Evolutionary conservation across 495 filamentous ascomycete species (phyloP).

Genomic region (Neurospora sublineolata): DNA sequence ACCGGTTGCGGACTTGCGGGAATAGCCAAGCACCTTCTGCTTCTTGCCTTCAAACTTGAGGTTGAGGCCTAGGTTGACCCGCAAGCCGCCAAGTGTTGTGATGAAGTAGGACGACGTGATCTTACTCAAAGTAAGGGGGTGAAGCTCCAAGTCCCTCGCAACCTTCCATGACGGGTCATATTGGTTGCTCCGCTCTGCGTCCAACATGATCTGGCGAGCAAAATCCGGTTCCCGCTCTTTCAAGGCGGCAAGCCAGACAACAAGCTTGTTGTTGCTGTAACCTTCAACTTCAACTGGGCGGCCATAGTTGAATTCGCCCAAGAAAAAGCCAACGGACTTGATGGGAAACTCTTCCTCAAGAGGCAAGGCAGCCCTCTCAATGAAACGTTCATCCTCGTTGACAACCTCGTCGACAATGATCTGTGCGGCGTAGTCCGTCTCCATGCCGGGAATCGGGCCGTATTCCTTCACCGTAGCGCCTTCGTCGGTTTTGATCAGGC

Average conservation of each 20-base stretch:
- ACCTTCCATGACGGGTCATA: constrained; percentile 84
- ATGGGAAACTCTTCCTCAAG: constrained; percentile 87
- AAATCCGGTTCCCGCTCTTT: constrained; percentile 70
- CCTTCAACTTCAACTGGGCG: constrained; percentile 74
- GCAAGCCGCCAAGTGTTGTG: constrained; percentile 57
- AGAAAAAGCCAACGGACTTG: constrained; percentile 74
- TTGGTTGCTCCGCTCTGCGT: constrained; percentile 52
- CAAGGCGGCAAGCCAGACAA: constrained; percentile 59
- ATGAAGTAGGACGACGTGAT: constrained; percentile 90
- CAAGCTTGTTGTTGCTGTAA: constrained; percentile 60
- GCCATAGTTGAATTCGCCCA: constrained; percentile 93
- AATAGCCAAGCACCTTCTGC: constrained; percentile 92
- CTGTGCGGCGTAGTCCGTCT: constrained; percentile 85
- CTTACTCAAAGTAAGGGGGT: constrained; percentile 83
- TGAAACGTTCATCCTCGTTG: constrained; percentile 85
- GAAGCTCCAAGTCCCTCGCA: constrained; percentile 67
- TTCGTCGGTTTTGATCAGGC: constrained; percentile 78
- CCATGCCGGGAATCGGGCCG: constrained; percentile 73
- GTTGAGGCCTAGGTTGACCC: constrained; percentile 85
- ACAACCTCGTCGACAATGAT: constrained; percentile 80
- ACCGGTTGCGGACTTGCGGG: constrained; percentile 66
- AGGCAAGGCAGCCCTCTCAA: constrained; percentile 74
- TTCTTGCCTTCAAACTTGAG: constrained; percentile 94
- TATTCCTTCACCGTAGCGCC: constrained; percentile 93
- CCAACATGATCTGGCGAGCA: constrained; percentile 54